Percentiles rank a stretch among this genome's conserved stretches.
These are phyloP conservation scores for Zizania latifolia DNA, from an alignment of 176 grass and related monocot genomes.

Conservation along the genomic window DNA sequence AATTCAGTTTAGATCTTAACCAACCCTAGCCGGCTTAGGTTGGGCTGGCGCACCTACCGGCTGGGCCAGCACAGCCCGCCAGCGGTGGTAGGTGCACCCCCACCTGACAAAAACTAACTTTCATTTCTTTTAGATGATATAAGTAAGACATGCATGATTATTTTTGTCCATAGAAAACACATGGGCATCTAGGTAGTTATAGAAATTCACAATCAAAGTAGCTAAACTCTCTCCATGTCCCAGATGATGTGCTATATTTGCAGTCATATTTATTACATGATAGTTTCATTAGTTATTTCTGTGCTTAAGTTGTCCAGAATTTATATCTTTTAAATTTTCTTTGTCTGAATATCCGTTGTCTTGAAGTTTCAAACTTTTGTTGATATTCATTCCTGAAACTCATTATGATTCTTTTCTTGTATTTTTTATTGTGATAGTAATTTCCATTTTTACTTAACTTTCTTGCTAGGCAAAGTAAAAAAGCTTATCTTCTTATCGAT, in stretches of 20 bases:
- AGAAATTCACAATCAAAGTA: neutral
- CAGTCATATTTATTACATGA: neutral
- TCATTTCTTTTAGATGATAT: neutral
- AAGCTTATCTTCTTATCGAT: slow-evolving; percentile 89
- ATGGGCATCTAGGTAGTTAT: neutral
- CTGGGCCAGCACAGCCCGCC: no score
- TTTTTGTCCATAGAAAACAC: neutral
- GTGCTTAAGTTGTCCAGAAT: neutral
- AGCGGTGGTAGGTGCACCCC: no score
- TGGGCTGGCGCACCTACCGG: no score
- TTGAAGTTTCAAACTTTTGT: neutral
- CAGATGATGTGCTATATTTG: neutral
- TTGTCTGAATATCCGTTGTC: neutral
- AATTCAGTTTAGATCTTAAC: no score
- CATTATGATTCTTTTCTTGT: neutral
- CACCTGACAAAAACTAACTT: no score
- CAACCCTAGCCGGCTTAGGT: no score
- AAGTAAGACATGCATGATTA: neutral
- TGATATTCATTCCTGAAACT: neutral
- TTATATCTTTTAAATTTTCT: neutral
- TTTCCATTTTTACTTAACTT: slow-evolving; percentile 11
- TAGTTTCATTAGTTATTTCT: neutral
- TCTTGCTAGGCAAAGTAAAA: slow-evolving; percentile 73
- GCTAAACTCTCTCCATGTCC: no score
- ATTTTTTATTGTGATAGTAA: slow-evolving; percentile 15